phyloP scores from a whole-genome alignment of 257 asterid species.

The Solanum bukasovii region DNA sequence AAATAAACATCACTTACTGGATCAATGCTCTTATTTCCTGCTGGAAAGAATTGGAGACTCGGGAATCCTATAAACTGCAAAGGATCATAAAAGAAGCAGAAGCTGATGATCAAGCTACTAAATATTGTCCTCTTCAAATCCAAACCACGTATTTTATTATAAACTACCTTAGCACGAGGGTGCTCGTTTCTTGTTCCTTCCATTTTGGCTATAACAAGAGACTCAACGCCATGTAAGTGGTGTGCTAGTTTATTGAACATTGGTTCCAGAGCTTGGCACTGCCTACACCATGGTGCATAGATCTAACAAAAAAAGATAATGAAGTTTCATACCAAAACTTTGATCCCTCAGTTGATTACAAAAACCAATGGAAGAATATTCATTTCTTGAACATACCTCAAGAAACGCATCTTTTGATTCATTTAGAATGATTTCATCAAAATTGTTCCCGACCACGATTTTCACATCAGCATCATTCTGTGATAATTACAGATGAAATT shows the following conservation, averaged over 20 bases:
- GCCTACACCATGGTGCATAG: constrained; percentile 98
- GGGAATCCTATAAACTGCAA: constrained; percentile 91
- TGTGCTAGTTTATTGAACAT: constrained; percentile 76
- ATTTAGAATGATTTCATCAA: constrained; percentile 30
- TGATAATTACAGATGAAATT: constrained; percentile 1
- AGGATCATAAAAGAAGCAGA: not conserved
- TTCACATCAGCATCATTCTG: constrained; percentile 72
- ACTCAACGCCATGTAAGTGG: constrained; percentile 56
- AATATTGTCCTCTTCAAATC: not conserved
- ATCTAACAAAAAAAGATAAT: constrained; percentile 24
- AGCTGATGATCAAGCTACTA: not conserved
- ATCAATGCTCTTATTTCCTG: constrained; percentile 67
- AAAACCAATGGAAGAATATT: not conserved
- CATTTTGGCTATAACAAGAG: constrained; percentile 71
- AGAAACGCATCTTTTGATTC: constrained; percentile 91
- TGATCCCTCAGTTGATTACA: not conserved
- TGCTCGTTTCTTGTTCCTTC: constrained; percentile 94
- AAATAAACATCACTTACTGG: constrained; percentile 52
- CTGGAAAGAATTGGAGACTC: constrained; percentile 79
- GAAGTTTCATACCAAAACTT: not conserved
- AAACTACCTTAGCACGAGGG: constrained; percentile 61
- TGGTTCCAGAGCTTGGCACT: constrained; percentile 88
- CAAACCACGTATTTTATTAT: not conserved
- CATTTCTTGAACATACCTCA: constrained; percentile 43
- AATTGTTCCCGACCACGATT: constrained; percentile 32